Conservation (phyloP, 2,329 filamentous ascomycete species). For the Aureobasidium sp. region DNA sequence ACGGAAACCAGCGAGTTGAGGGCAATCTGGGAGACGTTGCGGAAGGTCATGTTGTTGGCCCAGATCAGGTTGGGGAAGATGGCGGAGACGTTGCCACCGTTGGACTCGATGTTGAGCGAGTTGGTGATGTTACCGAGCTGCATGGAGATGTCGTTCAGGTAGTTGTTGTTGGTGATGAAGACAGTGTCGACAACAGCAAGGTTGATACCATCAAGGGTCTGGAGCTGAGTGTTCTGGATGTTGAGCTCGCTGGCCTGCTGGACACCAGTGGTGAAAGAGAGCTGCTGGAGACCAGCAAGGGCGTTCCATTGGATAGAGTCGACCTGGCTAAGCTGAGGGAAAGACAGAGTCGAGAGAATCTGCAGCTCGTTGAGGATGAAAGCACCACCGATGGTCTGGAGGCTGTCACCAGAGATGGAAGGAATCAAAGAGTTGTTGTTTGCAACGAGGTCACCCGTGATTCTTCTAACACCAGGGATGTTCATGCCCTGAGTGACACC, state of each 20-base stretch:
- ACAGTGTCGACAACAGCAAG: slow-evolving; percentile 65
- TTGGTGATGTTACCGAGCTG: slow-evolving; percentile 69
- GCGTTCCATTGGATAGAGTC: slow-evolving; percentile 63
- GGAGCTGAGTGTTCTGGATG: slow-evolving; percentile 82
- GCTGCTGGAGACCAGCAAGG: slow-evolving; percentile 55
- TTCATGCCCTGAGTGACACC: slow-evolving; percentile 50
- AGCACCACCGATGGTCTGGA: slow-evolving; percentile 59
- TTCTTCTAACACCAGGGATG: slow-evolving; percentile 55
- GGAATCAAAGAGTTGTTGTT: slow-evolving; percentile 54
- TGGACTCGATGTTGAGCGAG: slow-evolving; percentile 67
- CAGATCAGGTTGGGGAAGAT: slow-evolving; percentile 70
- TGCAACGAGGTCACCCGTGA: slow-evolving; percentile 50
- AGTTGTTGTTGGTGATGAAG: slow-evolving; percentile 84
- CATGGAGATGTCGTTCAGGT: slow-evolving; percentile 68
- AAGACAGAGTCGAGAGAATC: slow-evolving; percentile 58
- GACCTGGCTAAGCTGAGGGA: slow-evolving; percentile 59
- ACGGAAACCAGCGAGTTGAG: slow-evolving; percentile 66
- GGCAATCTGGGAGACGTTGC: slow-evolving; percentile 67
- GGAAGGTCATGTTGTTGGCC: slow-evolving; percentile 74
- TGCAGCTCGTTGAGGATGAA: slow-evolving; percentile 66
- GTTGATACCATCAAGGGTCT: slow-evolving; percentile 71
- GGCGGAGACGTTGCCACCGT: slow-evolving; percentile 65
- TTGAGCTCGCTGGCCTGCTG: slow-evolving; percentile 59
- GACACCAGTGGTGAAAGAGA: slow-evolving; percentile 59
- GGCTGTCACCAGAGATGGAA: slow-evolving; percentile 52